These are phyloP conservation scores for Pichia sp. DNA, from an alignment of 1,139 yeast species.

Conservation along the genomic window DNA sequence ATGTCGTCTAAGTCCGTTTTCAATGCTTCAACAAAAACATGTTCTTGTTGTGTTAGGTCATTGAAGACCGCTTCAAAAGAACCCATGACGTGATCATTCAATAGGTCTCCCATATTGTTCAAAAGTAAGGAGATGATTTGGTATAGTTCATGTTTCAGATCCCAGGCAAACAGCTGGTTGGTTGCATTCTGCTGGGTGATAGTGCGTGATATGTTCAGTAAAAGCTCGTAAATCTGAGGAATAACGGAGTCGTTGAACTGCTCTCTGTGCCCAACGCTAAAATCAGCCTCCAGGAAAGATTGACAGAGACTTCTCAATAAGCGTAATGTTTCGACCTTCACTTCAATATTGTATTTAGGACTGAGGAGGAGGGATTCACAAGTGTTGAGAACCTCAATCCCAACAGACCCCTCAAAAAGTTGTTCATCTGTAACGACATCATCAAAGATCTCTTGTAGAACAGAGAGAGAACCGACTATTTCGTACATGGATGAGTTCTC, in stretches of 20 bases:
- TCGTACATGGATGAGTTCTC: slow-evolving; percentile 26
- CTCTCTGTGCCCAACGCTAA: slow-evolving; percentile 18
- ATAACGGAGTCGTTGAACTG: slow-evolving; percentile 18
- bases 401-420: slow-evolving; percentile 71
- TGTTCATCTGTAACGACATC: slow-evolving; percentile 83
- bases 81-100: slow-evolving; percentile 9
- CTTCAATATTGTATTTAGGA: slow-evolving; percentile 20
- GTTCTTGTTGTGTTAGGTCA: slow-evolving; percentile 16
- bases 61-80: slow-evolving; percentile 11
- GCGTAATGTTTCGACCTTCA: slow-evolving; percentile 43
- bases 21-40: slow-evolving; percentile 10
- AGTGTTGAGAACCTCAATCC: slow-evolving; percentile 43
- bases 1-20: slow-evolving; percentile 7
- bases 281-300: slow-evolving; percentile 47
- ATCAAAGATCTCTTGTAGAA: slow-evolving; percentile 74
- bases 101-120: slow-evolving; percentile 16
- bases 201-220: slow-evolving; percentile 7
- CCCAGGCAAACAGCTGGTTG: slow-evolving; percentile 14
- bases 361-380: slow-evolving; percentile 36
- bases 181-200: background rate
- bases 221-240: slow-evolving; percentile 17
- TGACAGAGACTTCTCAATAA: slow-evolving; percentile 47
- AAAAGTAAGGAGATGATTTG: slow-evolving; percentile 17
- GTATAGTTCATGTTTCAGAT: slow-evolving; percentile 22
- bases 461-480: slow-evolving; percentile 60